Base-by-base conservation (phyloP, 2,329 filamentous ascomycete genomes). In the Geosmithia flava region DNA sequence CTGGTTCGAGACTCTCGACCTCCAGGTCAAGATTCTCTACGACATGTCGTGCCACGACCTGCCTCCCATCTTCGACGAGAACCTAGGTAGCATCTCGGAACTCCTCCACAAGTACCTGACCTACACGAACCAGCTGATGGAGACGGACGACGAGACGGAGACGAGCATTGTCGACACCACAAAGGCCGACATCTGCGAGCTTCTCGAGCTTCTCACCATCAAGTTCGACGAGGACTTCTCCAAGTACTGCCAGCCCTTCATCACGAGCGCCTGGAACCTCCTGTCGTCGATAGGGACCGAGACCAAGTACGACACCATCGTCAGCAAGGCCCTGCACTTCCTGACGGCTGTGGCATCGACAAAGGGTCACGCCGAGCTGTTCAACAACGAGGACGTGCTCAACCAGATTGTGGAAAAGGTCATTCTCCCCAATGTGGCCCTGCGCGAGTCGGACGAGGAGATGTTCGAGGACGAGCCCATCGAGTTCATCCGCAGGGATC, bases 381-480 rank as follows among this genome's bases (percentile, higher is more conserved):
- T 98, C 77, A 90, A 94, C 66, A 83, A 84, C 55, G 79, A 89
- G 58, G 75, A 77, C 4, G 83, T 87, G 3, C 70, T 97, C 37
- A 81, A 81, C 17, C 85, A 95, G 62, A 87, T 98, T 47, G 87
- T 96, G 10, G 89, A 97, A 63, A 95, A 95, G 68, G 93, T 97
- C 50, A 87, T 98, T 49, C 69, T 98, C 53, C 91, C 93, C 10
- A 98, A 98, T 59, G 80, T 98, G 50, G 85, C 85, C 16, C 71
- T 98, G 51, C 81, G 94, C 54, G 93, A 96, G 59, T 93, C 90
- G 0, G 94, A 98, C 55, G 78, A 95, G 48, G 93, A 98, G 63
- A 76, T 95, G 55, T 97, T 98, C 57, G 93, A 98, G 62, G 94
- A 98, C 61, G 94, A 98, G 69, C 93, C 93, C 0, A 98, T 98